Evolutionary conservation across 257 asterid genomes (phyloP).

Genomic region (Solanum rostratum): DNA sequence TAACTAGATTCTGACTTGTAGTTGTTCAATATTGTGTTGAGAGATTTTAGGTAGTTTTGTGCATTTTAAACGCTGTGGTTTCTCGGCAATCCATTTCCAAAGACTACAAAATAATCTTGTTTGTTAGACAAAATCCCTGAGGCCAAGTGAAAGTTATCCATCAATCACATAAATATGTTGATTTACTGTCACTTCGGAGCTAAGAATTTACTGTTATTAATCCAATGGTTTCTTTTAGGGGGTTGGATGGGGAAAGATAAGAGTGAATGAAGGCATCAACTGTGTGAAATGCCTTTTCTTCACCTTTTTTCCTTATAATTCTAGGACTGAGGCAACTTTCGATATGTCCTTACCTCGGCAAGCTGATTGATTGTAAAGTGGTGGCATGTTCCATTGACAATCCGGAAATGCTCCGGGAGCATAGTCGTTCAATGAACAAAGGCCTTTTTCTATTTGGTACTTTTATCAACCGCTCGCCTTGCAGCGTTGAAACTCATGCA

Average conservation of each 20-base stretch:
- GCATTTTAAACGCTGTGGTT: neutral
- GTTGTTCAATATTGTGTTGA: neutral
- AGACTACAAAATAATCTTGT: neutral
- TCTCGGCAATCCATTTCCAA: neutral
- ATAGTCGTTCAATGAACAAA: no score
- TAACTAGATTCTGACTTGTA: neutral
- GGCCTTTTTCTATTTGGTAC: no score
- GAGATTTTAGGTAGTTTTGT: neutral
- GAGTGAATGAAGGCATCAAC: neutral
- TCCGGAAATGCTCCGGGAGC: no score
- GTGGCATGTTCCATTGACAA: no score
- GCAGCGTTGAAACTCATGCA: no score
- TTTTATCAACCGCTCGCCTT: no score
- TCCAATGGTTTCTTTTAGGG: neutral
- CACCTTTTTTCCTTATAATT: neutral
- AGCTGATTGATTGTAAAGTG: neutral
- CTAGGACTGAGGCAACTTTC: neutral
- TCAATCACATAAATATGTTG: neutral
- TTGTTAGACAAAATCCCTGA: neutral
- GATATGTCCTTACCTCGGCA: neutral
- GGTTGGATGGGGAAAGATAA: no score
- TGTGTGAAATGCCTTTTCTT: neutral
- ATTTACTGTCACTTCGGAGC: neutral
- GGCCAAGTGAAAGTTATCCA: neutral
- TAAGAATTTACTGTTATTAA: neutral